Conservation (phyloP, 2,329 filamentous ascomycete genomes). For the Arachnomyces sp. region DNA sequence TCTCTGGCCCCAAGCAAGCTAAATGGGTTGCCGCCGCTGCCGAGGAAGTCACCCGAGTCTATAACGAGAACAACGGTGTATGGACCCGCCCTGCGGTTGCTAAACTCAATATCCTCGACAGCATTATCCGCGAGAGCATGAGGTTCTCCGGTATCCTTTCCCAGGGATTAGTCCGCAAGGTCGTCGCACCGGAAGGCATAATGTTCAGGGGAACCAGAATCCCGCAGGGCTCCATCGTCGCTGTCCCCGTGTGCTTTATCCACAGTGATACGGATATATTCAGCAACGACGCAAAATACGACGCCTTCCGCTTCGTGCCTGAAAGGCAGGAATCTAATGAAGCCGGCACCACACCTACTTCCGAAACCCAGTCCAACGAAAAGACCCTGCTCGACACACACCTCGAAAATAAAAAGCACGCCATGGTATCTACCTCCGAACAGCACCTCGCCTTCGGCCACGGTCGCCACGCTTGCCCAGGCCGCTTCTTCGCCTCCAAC, state of each 20-base stretch:
- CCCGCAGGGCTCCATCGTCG: too few species aligned
- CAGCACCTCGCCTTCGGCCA: conserved; percentile 30
- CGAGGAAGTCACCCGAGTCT: conserved; percentile 28
- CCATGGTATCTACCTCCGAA: conserved; percentile 24
- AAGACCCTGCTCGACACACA: too few species aligned
- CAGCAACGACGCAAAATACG: too few species aligned
- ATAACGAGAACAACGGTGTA: conserved; percentile 18
- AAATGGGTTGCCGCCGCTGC: conserved; percentile 32
- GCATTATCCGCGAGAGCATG: conserved; percentile 37
- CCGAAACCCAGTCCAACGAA: too few species aligned
- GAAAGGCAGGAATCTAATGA: too few species aligned
- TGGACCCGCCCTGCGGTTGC: conserved; percentile 36
- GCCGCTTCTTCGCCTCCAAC: conserved; percentile 49
- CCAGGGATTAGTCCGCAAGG: conserved; percentile 20
- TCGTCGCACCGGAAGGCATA: conserved; percentile 18
- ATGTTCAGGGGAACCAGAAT: too few species aligned
- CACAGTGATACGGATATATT: too few species aligned
- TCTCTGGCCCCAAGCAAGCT: conserved; percentile 29
- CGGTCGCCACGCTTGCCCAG: conserved; percentile 36
- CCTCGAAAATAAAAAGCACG: conserved; percentile 18
- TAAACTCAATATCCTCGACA: conserved; percentile 35
- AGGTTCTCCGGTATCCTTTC: conserved; percentile 26
- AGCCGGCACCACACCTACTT: too few species aligned
- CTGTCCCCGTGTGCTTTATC: too few species aligned
- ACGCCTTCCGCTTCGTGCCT: too few species aligned